phyloP scores from a whole-genome alignment of 75 land plant species.

The Sequoia sempervirens region DNA sequence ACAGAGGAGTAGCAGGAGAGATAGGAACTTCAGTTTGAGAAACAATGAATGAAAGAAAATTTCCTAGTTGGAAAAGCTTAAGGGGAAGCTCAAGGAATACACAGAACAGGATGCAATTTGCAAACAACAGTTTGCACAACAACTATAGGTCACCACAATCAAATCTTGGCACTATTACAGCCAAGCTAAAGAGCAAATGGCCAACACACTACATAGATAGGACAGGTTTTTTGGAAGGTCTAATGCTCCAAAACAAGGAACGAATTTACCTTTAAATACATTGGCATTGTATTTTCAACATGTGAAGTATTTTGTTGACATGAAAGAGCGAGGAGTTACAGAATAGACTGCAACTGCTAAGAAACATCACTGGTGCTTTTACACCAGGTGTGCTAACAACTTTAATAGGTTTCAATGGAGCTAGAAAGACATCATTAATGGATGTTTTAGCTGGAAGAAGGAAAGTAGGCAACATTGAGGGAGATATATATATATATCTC shows the following conservation, averaged over 20 bases:
- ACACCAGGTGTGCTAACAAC: slow-evolving; percentile 33
- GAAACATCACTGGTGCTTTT: slow-evolving; percentile 26
- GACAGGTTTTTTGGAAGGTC: neutral
- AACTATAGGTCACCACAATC: too few species aligned
- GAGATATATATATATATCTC: slow-evolving; percentile 26
- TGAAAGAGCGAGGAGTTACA: slow-evolving; percentile 25
- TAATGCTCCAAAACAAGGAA: slow-evolving; percentile 60
- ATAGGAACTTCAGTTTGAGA: too few species aligned
- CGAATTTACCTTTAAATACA: slow-evolving; percentile 76
- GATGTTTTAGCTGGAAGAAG: slow-evolving; percentile 41
- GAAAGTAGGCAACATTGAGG: slow-evolving; percentile 34
- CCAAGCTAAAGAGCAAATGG: slow-evolving; percentile 10
- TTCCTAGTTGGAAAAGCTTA: too few species aligned
- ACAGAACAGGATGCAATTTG: too few species aligned
- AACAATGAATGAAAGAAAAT: too few species aligned
- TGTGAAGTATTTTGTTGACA: slow-evolving; percentile 78
- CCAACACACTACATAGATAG: neutral
- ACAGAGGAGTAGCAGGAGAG: too few species aligned
- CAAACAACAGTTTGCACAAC: too few species aligned
- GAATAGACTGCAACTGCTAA: slow-evolving; percentile 22
- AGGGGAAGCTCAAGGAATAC: too few species aligned
- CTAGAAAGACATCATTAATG: slow-evolving; percentile 43
- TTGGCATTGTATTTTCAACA: slow-evolving; percentile 72
- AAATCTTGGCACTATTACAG: too few species aligned
- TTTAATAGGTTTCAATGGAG: slow-evolving; percentile 41